phyloP scores from a whole-genome alignment of 2,329 filamentous ascomycete species.

The Paecilomyces niveus region DNA sequence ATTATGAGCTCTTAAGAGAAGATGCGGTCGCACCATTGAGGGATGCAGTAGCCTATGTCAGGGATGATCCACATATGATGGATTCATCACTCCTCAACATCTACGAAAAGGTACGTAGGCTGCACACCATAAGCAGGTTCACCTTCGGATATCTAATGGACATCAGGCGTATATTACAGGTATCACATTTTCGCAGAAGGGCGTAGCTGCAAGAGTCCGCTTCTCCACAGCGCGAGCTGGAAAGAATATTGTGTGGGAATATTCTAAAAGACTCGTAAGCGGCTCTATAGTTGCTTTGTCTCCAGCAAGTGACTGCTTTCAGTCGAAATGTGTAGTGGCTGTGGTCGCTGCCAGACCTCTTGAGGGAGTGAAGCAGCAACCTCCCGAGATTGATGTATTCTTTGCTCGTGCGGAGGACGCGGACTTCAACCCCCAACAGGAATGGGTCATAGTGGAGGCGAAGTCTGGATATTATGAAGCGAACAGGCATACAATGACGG shows the following conservation, averaged over 20 bases:
- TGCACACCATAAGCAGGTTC: background rate
- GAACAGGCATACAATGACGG: conserved; percentile 62
- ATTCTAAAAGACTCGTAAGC: conserved; percentile 50
- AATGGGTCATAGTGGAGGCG: conserved; percentile 74
- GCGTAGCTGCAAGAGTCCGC: conserved; percentile 59
- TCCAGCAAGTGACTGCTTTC: conserved; percentile 53
- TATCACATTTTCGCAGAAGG: conserved; percentile 55
- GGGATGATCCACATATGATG: conserved; percentile 43
- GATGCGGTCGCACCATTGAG: conserved; percentile 66
- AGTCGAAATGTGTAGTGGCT: conserved; percentile 60
- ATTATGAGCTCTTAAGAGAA: conserved; percentile 70
- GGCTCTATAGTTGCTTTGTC: conserved; percentile 51
- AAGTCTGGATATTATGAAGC: conserved; percentile 71
- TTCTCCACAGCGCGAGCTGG: conserved; percentile 62
- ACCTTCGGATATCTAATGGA: background rate
- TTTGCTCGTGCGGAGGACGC: conserved; percentile 57
- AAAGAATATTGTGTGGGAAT: conserved; percentile 62
- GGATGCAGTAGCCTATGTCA: conserved; percentile 55
- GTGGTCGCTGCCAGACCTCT: conserved; percentile 64
- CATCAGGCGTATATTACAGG: conserved; percentile 60
- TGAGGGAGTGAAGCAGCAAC: conserved; percentile 54
- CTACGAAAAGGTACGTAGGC: conserved; percentile 58
- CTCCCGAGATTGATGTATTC: conserved; percentile 68
- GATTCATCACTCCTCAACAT: conserved; percentile 56
- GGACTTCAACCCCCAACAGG: conserved; percentile 60